phyloP scores from a whole-genome alignment of 2,329 filamentous ascomycete species.

The Verticillium klebahnii region DNA sequence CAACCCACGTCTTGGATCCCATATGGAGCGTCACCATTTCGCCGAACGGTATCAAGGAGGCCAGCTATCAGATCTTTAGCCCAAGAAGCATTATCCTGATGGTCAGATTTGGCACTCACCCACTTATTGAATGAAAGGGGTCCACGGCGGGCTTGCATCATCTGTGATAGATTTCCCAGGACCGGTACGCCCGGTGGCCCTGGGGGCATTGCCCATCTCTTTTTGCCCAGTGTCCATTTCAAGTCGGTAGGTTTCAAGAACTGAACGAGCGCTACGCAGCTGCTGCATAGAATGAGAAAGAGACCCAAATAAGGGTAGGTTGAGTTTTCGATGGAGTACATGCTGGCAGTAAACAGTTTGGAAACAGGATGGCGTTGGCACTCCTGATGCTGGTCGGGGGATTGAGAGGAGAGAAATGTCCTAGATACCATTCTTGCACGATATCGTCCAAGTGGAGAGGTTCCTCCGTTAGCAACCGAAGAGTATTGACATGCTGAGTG shows the following conservation, averaged over 20 bases:
- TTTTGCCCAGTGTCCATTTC: neutral
- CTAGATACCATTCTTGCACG: neutral
- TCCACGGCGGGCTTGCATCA: conserved; percentile 1
- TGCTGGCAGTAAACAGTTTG: neutral
- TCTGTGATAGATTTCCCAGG: neutral
- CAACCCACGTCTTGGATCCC: conserved; percentile 33
- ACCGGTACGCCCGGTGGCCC: neutral
- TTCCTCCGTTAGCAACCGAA: neutral
- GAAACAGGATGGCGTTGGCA: neutral
- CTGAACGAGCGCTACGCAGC: neutral
- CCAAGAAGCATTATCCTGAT: neutral
- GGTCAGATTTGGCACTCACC: neutral
- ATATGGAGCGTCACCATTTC: conserved; percentile 22
- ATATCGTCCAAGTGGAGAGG: neutral
- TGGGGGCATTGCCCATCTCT: neutral
- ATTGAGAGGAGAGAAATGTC: neutral
- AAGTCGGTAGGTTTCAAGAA: neutral
- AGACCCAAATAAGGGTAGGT: neutral
- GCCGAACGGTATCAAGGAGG: conserved; percentile 14
- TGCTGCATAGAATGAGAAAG: neutral
- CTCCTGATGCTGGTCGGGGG: neutral
- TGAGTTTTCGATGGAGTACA: neutral
- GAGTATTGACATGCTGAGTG: neutral
- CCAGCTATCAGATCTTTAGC: neutral
- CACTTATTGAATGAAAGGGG: neutral